A percentile compares a stretch with the other conserved stretches of the same genome.
Evolutionary conservation across 768 basidiomycete genomes (phyloP).

Genomic region (Pleurotus salmoneostramineus): DNA sequence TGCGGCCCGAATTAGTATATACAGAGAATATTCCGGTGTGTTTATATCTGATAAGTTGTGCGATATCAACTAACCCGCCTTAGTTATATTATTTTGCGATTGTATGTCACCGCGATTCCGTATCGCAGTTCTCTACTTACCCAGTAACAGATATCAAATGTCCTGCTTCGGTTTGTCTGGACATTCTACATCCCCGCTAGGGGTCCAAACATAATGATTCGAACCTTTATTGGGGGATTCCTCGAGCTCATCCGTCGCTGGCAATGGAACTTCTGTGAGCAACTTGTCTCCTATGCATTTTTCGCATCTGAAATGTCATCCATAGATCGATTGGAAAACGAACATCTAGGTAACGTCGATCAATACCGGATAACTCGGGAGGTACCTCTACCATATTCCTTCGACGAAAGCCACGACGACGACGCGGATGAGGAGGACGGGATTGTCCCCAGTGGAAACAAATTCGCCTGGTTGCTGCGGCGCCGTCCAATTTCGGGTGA

Average conservation of each 20-base stretch:
- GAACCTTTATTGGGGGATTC: conserved; percentile 63
- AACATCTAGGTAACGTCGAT: conserved; percentile 91
- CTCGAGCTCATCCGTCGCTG: conserved; percentile 78
- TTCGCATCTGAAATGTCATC: conserved; percentile 46
- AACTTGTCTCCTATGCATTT: conserved; percentile 3
- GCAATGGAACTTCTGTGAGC: conserved; percentile 91
- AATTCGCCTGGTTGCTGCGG: neutral
- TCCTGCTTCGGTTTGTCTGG: conserved; percentile 80
- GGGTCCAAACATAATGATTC: conserved; percentile 45
- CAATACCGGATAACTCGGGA: conserved; percentile 88
- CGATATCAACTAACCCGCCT: neutral
- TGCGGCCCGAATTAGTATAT: conserved; percentile 78
- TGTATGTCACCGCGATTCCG: conserved; percentile 32
- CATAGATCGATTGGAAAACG: conserved; percentile 79
- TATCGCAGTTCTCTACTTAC: neutral
- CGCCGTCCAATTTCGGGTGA: neutral
- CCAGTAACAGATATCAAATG: conserved; percentile 56
- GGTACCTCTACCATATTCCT: conserved; percentile 75
- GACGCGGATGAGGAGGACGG: conserved; percentile 40
- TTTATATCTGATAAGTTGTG: neutral
- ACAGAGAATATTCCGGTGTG: conserved; percentile 54
- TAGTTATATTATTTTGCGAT: conserved; percentile 80
- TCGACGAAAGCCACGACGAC: conserved; percentile 50
- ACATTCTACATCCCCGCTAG: conserved; percentile 63
- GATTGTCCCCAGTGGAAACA: conserved; percentile 2